Evolutionary conservation across 257 asterid species (phyloP), one percentile per base, ranked within the genome.

Genomic region (Solanum chilense): DNA sequence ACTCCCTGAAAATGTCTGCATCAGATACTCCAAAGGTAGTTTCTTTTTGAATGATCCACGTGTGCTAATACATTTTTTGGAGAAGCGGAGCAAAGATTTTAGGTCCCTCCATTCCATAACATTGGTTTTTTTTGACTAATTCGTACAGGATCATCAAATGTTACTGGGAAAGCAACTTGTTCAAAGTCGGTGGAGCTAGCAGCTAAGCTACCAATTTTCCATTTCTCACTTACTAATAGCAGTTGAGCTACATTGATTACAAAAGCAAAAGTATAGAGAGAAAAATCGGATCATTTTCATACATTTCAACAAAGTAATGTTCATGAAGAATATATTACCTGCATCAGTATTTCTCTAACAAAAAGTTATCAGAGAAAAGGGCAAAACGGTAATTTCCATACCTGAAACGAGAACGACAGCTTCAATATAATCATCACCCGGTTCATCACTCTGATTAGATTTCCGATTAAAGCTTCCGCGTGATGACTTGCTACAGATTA

Each of bases 381-480:
- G 87, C 29, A 84, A 31, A 81, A 84, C 16, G 23, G 77, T 39
- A 84, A 84, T 42, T 84, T 3, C 4, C 29, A 58, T 9, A 91
- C 93, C 93, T 90, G 92, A 49, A 47, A 91, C 37, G 70, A 91
- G 89, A 20, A 91, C 42, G 58, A 78, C n/a, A 27, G 93, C 93
- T 85, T 90, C 93, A 31, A 90, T 82, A 78, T 87, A 90, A 86
- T 87, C 91, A 66, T 83, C 86, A n/a, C 42, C 49, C 29, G 45
- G 87, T 8, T 73, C 88, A 23, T 49, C 86, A 31, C 68, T 70
- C 39, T 77, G 71, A 83, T 86, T 86, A 18, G 90, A 85, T 71
- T 82, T 58, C 35, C 58, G 39, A 77, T 82, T 62, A 25, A 78
- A 91, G 78, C 93, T 88, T 69, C 91, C 91, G 49, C 52, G 82